These are phyloP conservation scores for Medicago truncatula DNA, from an alignment of 306 rosid species.

Conservation along the genomic window DNA sequence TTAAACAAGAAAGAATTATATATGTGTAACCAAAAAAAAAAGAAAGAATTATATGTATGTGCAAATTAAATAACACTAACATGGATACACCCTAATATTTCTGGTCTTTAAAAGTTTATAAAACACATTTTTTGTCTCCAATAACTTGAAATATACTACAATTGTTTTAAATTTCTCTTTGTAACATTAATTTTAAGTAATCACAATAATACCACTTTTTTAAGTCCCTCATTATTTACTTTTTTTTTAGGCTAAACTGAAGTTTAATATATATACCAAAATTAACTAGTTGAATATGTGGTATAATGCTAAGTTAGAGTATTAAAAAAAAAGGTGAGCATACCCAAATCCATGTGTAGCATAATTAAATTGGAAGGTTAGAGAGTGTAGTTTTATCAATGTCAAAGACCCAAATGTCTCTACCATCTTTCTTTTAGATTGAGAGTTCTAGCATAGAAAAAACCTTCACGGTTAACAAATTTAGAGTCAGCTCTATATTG, in stretches of 20 bases:
- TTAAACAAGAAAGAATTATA: neutral
- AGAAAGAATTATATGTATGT: no score
- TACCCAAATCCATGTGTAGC: constrained; percentile 62
- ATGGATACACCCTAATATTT: no score
- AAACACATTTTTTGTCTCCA: neutral
- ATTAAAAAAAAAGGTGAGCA: neutral
- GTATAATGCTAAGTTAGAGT: neutral
- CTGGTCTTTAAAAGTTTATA: neutral
- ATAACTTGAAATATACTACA: neutral
- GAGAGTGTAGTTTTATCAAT: constrained; percentile 66
- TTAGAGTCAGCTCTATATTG: constrained; percentile 58
- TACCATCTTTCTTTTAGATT: constrained; percentile 34
- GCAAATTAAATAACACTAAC: no score
- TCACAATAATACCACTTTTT: no score
- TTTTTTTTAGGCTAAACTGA: neutral
- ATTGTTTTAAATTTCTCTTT: no score
- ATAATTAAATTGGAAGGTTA: constrained; percentile 62
- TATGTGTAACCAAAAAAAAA: no score
- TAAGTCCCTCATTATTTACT: no score
- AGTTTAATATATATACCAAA: neutral
- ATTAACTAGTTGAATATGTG: no score
- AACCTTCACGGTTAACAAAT: constrained; percentile 43
- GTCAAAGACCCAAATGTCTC: constrained; percentile 53
- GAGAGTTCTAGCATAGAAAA: constrained; percentile 31
- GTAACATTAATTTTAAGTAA: neutral